phyloP scores from a whole-genome alignment of 2,329 filamentous ascomycete genomes.

The Cordyceps javanica region DNA sequence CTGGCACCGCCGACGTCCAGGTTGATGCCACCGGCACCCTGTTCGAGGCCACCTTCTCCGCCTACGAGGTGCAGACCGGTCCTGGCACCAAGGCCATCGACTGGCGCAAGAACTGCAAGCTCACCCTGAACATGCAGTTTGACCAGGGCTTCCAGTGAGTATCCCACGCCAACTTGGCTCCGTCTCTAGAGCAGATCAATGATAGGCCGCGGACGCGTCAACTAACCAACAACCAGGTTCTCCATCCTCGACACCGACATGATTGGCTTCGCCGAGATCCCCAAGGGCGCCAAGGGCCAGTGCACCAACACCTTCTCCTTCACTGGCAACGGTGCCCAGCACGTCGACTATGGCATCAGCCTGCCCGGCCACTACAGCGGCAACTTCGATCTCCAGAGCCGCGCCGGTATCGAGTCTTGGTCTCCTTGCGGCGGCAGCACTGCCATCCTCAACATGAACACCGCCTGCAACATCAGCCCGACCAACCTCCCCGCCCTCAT shows the following conservation, averaged over 20 bases:
- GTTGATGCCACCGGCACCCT: constrained; percentile 20
- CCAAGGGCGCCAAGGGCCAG: constrained; percentile 16
- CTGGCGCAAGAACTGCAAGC: constrained; percentile 24
- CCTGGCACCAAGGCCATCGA: constrained; percentile 18
- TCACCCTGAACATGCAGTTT: constrained; percentile 22
- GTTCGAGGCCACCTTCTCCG: constrained; percentile 23
- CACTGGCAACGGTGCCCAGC: constrained; percentile 18
- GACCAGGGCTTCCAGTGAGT: constrained; percentile 21
- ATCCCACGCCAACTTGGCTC: neutral
- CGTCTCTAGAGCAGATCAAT: neutral
- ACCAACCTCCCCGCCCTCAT: constrained; percentile 20
- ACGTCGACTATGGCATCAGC: constrained; percentile 17
- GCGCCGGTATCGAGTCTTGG: constrained; percentile 18
- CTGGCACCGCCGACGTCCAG: constrained; percentile 19
- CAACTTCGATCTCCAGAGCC: constrained; percentile 18
- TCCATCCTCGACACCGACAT: constrained; percentile 21
- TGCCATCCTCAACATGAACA: constrained; percentile 25
- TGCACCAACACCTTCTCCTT: constrained; percentile 23
- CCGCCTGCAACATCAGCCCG: constrained; percentile 20
- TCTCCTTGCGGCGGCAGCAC: constrained; percentile 22
- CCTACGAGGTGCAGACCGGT: constrained; percentile 21
- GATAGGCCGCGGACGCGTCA: neutral
- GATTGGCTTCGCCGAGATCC: constrained; percentile 23
- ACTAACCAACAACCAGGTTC: constrained; percentile 15
- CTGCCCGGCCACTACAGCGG: constrained; percentile 19